Evolutionary conservation across 768 basidiomycete genomes (phyloP).

Genomic region (Psilocybe cyanescens): DNA sequence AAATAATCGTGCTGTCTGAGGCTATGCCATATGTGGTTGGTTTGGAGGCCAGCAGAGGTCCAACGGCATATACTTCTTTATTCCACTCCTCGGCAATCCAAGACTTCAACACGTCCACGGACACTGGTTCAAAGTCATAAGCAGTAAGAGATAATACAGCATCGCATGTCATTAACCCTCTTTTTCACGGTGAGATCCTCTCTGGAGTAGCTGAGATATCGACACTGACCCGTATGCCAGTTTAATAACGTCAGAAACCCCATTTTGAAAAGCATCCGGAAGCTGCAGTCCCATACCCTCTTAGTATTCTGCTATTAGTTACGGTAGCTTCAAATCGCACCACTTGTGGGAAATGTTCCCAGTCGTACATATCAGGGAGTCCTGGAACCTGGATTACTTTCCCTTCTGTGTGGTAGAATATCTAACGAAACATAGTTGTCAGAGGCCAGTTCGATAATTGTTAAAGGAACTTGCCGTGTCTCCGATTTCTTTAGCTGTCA

Average conservation of each 20-base stretch:
- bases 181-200: not conserved
- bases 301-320: not conserved
- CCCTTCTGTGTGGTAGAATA: not conserved
- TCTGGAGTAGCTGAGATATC: not conserved
- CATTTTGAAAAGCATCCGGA: not conserved
- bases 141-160: not conserved
- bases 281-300: not conserved
- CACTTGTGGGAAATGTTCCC: conserved; percentile 18
- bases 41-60: conserved; percentile 12
- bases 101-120: conserved; percentile 6
- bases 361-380: conserved; percentile 17
- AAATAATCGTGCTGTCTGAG: not conserved
- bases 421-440: not conserved
- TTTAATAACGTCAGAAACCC: not conserved
- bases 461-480: not conserved
- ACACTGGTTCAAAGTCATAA: conserved; percentile 1
- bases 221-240: conserved; percentile 4
- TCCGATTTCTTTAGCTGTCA: too few species aligned
- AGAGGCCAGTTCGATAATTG: not conserved
- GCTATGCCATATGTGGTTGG: not conserved
- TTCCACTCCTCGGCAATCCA: conserved; percentile 7
- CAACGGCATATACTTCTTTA: conserved; percentile 7
- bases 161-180: conserved; percentile 10
- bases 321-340: not conserved
- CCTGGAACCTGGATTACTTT: conserved; percentile 4